phyloP scores from a whole-genome alignment of 805 yeast species.

The Saccharomycopsis oosterbeekiorum region DNA sequence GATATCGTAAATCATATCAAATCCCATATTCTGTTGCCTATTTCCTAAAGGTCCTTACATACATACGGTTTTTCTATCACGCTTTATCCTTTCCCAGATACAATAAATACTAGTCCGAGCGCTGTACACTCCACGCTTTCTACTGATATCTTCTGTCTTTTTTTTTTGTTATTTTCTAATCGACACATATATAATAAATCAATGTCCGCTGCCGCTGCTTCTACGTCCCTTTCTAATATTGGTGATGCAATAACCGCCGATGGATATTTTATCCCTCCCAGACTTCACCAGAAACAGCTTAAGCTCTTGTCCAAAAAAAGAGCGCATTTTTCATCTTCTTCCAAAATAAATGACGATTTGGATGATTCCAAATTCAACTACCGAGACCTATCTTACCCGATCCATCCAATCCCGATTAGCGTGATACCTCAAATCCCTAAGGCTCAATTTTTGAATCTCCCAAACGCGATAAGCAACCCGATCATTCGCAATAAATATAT shows the following conservation, averaged over 20 bases:
- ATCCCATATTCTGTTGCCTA: neutral
- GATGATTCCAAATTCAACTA: conserved; percentile 12
- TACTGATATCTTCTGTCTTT: too few species aligned
- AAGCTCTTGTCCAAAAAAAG: conserved; percentile 10
- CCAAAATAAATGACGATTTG: conserved; percentile 9
- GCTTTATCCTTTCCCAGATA: too few species aligned
- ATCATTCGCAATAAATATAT: conserved; percentile 44
- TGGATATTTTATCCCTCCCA: conserved; percentile 15
- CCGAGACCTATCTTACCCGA: conserved; percentile 10
- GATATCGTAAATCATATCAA: neutral
- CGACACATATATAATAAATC: neutral
- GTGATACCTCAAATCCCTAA: conserved; percentile 4
- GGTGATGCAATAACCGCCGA: neutral
- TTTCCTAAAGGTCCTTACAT: neutral
- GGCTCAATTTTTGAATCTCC: conserved; percentile 6
- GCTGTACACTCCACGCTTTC: too few species aligned
- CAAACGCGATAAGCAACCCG: conserved; percentile 17
- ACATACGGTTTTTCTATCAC: too few species aligned
- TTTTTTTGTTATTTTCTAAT: neutral
- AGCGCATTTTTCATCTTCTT: neutral
- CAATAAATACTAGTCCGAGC: too few species aligned
- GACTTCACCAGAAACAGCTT: conserved; percentile 13
- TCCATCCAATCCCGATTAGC: conserved; percentile 9
- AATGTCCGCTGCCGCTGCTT: neutral
- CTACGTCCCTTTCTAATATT: neutral